phyloP scores from a whole-genome alignment of 2,329 filamentous ascomycete species.

The Ilyonectria mors-panacis region DNA sequence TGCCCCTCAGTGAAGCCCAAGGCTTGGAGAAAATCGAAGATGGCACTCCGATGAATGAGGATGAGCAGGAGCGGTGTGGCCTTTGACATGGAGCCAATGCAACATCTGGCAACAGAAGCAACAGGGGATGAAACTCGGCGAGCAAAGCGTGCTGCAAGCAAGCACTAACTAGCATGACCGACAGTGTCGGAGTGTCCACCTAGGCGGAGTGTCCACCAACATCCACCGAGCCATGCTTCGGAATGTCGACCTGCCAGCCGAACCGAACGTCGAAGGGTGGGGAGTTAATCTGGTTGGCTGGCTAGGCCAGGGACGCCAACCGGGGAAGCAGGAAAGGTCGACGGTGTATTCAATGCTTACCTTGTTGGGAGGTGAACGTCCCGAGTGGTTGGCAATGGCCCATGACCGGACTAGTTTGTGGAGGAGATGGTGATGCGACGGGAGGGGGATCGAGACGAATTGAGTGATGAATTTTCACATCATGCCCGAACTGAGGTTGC shows the following conservation, averaged over 20 bases:
- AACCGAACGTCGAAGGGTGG: conserved; percentile 31
- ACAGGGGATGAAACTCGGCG: conserved; percentile 33
- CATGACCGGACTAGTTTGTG: background rate
- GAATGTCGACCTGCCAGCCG: conserved; percentile 42
- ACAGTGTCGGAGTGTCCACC: conserved; percentile 25
- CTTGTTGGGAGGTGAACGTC: conserved; percentile 24
- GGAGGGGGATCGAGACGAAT: background rate
- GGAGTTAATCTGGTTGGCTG: conserved; percentile 30
- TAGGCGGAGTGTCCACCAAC: conserved; percentile 27
- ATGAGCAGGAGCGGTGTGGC: conserved; percentile 24
- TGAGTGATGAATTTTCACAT: background rate
- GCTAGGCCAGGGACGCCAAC: conserved; percentile 26
- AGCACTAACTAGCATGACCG: conserved; percentile 29
- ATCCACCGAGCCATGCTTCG: conserved; percentile 45
- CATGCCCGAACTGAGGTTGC: background rate
- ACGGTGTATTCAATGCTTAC: conserved; percentile 21
- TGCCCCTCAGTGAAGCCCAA: background rate
- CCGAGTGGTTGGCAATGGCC: conserved; percentile 22
- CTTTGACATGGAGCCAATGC: background rate
- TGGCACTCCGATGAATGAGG: conserved; percentile 6
- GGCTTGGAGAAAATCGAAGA: background rate
- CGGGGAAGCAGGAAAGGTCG: conserved; percentile 41
- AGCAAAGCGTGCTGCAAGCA: conserved; percentile 37
- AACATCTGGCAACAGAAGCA: conserved; percentile 10
- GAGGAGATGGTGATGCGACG: background rate